phyloP scores from a whole-genome alignment of 2,329 filamentous ascomycete species.

The Colletotrichum spaethianum region DNA sequence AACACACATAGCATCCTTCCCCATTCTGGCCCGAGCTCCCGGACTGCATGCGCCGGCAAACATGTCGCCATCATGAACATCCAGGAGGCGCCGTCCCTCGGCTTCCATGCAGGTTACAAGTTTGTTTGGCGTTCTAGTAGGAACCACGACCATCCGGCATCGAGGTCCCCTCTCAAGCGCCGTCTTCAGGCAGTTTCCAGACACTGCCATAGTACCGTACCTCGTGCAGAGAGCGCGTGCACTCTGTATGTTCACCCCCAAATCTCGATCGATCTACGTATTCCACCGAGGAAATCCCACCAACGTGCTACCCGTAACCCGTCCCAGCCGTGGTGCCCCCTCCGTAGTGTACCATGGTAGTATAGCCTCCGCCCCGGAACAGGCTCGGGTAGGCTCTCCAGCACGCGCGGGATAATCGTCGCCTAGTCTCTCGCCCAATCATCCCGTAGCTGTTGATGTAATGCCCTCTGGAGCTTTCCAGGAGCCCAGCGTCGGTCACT shows the following conservation, averaged over 20 bases:
- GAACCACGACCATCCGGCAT: not conserved
- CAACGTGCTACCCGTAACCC: slow-evolving; percentile 6
- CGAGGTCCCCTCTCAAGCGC: not conserved
- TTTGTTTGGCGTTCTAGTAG: not conserved
- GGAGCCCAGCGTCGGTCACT: not conserved
- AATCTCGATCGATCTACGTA: slow-evolving; percentile 20
- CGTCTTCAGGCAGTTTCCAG: not conserved
- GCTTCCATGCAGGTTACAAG: not conserved
- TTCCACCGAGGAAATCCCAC: slow-evolving; percentile 23
- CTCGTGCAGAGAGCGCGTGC: too few relatives aligned
- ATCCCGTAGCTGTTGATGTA: not conserved
- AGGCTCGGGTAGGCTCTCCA: not conserved
- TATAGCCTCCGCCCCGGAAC: not conserved
- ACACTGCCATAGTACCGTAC: not conserved
- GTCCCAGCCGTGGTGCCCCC: not conserved
- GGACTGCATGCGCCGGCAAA: not conserved
- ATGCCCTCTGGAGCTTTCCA: not conserved
- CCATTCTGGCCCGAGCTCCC: not conserved
- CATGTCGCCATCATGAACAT: slow-evolving; percentile 13
- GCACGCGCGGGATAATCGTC: not conserved
- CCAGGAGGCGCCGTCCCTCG: not conserved
- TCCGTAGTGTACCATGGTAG: not conserved
- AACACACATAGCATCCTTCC: not conserved
- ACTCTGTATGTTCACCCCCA: slow-evolving; percentile 10
- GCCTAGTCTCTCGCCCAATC: not conserved